Evolutionary conservation across 306 rosid genomes (phyloP).

Genomic region (Gastrolobium villosum): DNA sequence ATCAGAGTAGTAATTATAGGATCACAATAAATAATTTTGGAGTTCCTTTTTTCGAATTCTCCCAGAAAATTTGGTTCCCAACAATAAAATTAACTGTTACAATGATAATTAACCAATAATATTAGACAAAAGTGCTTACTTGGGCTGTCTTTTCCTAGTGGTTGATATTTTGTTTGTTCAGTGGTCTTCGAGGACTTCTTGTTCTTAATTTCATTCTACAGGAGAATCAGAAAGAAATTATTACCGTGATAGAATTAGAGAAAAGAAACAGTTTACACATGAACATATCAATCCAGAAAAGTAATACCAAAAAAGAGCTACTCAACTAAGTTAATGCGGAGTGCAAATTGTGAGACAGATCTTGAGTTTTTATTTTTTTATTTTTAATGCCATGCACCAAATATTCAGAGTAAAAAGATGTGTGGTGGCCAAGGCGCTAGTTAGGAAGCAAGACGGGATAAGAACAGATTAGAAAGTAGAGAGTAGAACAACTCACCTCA

Average conservation of each 20-base stretch:
- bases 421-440: not conserved
- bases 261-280: conserved; percentile 4
- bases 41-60: not conserved
- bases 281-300: not conserved
- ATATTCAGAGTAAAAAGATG: not conserved
- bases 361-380: not conserved
- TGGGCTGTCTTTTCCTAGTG: conserved; percentile 78
- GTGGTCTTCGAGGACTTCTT: conserved; percentile 65
- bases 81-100: not conserved
- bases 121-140: conserved; percentile 57
- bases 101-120: conserved; percentile 8
- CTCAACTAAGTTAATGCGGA: not conserved
- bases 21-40: not conserved
- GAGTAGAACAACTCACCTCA: conserved; percentile 61
- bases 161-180: conserved; percentile 72
- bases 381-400: not conserved
- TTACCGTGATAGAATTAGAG: conserved; percentile 1
- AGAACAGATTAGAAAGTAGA: not conserved
- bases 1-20: not conserved
- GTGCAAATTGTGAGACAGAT: not conserved
- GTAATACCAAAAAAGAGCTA: conserved; percentile 2
- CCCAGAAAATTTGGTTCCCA: not conserved
- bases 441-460: conserved; percentile 6
- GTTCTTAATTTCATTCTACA: conserved; percentile 69
- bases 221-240: not conserved